These are phyloP conservation scores for Coemansia guatemalensis DNA, from an alignment of 192 early-diverging fungal species.

Conservation along the genomic window DNA sequence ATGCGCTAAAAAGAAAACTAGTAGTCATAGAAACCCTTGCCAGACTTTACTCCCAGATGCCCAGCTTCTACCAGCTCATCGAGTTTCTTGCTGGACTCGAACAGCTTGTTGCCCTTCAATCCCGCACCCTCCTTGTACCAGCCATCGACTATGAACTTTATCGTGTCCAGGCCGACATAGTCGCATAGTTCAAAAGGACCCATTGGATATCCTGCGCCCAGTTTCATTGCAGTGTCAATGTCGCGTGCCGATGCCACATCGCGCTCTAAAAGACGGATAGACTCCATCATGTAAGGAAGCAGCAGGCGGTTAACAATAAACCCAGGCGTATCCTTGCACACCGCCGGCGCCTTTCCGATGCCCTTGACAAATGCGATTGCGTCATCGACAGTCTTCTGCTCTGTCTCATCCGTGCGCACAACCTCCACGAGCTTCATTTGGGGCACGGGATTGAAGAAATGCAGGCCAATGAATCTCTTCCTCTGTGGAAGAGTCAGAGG, in stretches of 20 bases:
- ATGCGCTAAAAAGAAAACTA: slow-evolving; percentile 17
- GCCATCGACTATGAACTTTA: slow-evolving; percentile 94
- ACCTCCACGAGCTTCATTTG: slow-evolving; percentile 98
- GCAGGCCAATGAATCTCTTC: slow-evolving; percentile 78
- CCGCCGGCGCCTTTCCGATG: slow-evolving; percentile 85
- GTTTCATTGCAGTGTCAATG: slow-evolving; percentile 96
- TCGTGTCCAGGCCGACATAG: slow-evolving; percentile 89
- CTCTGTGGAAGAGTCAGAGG: slow-evolving; percentile 53
- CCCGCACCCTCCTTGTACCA: slow-evolving; percentile 85
- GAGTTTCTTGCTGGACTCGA: slow-evolving; percentile 67
- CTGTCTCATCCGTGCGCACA: slow-evolving; percentile 67
- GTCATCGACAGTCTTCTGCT: slow-evolving; percentile 60
- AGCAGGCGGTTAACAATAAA: slow-evolving; percentile 96
- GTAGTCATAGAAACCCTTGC: slow-evolving; percentile 85
- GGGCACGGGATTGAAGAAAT: slow-evolving; percentile 99
- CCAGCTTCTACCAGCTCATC: slow-evolving; percentile 72
- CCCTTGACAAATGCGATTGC: slow-evolving; percentile 68
- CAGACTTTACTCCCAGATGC: slow-evolving; percentile 82
- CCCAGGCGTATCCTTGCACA: slow-evolving; percentile 97
- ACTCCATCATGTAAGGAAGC: slow-evolving; percentile 96
- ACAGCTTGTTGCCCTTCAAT: slow-evolving; percentile 69
- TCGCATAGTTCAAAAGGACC: slow-evolving; percentile 68
- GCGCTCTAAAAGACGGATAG: slow-evolving; percentile 89
- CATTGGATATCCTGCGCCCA: slow-evolving; percentile 96
- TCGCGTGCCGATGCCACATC: slow-evolving; percentile 82